Evolutionary conservation across 148 eudicot species (phyloP), one percentile per base, ranked within the genome.

Genomic region (Diospyros kaki): DNA sequence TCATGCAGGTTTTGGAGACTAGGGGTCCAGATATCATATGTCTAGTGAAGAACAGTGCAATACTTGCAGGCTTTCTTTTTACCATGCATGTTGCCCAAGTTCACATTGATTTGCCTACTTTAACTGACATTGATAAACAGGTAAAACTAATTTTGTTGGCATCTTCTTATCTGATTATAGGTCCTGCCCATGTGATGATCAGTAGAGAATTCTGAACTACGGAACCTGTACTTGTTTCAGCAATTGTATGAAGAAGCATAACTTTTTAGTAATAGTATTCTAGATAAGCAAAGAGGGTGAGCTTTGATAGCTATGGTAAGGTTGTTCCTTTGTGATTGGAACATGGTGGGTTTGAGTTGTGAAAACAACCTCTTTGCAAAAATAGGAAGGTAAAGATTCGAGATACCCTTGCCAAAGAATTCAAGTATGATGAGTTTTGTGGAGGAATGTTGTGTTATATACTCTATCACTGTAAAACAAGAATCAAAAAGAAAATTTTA

Each of bases 31-130:
- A 88, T 81, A 68, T 88, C 56, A 58, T 81, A 61, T 88, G 92
- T 73, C 81, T 81, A 69, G 86, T 88, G 72, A 88, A 88, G 69
- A 88, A 86, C 72, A 84, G 71, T 12, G 92, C 89, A 55, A 84
- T 84, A 12, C 78, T 88, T 71, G 68, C 81, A 18, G 92, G 92
- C 39, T 73, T 68, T 50, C 72, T 83, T 74, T 77, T 84, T 62
- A 88, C 80, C 69, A 71, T 88, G 79, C 92, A 88, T 77, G 77
- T 81, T 68, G 86, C 92, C 13, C 86, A 85, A 83, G 88, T 83
- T 59, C 87, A 79, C 41, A 79, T 84, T 61, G 72, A 88, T 75
- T 76, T 81, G 79, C 88, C 92, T 44, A 88, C 92, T 71, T 78
- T 88, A 28, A 81, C 88, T 17, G 88, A 86, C 45, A 9, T 59